phyloP scores from a whole-genome alignment of 2,329 filamentous ascomycete species.

The Phialophora chinensis region DNA sequence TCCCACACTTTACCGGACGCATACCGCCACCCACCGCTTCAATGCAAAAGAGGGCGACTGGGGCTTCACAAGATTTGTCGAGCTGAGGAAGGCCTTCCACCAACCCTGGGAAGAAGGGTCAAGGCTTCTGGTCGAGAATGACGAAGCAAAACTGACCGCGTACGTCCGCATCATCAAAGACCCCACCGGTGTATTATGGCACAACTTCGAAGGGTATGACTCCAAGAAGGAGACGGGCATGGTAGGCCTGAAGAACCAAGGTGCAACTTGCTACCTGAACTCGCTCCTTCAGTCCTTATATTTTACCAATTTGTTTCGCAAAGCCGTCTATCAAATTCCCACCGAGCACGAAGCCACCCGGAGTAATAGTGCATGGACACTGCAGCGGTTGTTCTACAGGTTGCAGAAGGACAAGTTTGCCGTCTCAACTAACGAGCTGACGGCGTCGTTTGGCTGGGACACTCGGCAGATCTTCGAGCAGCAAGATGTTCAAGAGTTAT shows the following conservation, averaged over 20 bases:
- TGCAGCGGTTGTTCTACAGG: constrained; percentile 93
- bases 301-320: constrained; percentile 91
- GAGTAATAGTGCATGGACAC: constrained; percentile 87
- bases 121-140: constrained; percentile 61
- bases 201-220: constrained; percentile 70
- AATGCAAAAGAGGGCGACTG: constrained; percentile 96
- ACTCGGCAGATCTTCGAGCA: constrained; percentile 98
- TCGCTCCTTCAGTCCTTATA: constrained; percentile 83
- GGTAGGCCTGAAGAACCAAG: constrained; percentile 95
- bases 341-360: constrained; percentile 82
- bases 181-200: constrained; percentile 57
- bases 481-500: constrained; percentile 97
- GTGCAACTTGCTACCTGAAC: constrained; percentile 88
- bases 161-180: constrained; percentile 58
- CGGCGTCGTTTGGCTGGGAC: constrained; percentile 97
- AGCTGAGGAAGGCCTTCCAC: constrained; percentile 83
- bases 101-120: constrained; percentile 72
- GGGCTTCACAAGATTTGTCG: constrained; percentile 97
- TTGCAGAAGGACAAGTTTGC: constrained; percentile 84
- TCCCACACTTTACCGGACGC: constrained; percentile 76
- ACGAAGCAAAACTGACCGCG: constrained; percentile 54
- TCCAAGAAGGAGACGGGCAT: constrained; percentile 99
- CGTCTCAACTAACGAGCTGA: constrained; percentile 90
- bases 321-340: constrained; percentile 97
- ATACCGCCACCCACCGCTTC: constrained; percentile 92